Evolutionary conservation across 192 early-diverging fungal species (phyloP).

Genomic region (Rhizoclosmatium globosum): DNA sequence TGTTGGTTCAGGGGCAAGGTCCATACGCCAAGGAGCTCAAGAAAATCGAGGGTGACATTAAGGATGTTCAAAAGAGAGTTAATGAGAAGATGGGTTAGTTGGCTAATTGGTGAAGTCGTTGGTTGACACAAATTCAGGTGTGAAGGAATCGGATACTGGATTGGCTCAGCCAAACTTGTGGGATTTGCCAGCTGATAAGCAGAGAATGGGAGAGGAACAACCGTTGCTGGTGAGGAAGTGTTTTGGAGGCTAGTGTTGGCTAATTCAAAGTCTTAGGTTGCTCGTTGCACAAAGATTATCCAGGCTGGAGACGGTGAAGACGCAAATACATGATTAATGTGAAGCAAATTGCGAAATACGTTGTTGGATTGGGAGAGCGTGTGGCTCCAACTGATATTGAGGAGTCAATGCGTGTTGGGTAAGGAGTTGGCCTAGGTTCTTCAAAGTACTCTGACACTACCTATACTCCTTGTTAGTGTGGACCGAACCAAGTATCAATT

Average conservation of each 20-base stretch:
- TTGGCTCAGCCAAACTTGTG: constrained; percentile 97
- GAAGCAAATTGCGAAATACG: constrained; percentile 99
- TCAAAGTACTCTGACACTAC: not conserved
- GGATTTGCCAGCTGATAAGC: constrained; percentile 99
- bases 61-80: constrained; percentile 97
- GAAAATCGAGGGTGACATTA: constrained; percentile 92
- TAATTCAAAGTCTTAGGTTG: constrained; percentile 68
- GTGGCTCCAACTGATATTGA: constrained; percentile 99
- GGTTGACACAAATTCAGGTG: constrained; percentile 59
- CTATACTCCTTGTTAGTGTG: constrained; percentile 63
- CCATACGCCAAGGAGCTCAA: constrained; percentile 97
- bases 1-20: constrained; percentile 83
- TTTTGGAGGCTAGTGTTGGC: not conserved
- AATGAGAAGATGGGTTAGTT: constrained; percentile 95
- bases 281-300: constrained; percentile 99
- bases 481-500: constrained; percentile 99
- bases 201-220: constrained; percentile 96
- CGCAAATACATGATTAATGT: constrained; percentile 98
- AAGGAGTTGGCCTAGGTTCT: constrained; percentile 19
- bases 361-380: constrained; percentile 94
- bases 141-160: constrained; percentile 98
- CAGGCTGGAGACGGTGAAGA: constrained; percentile 87
- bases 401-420: constrained; percentile 98
- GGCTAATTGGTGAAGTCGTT: no score
- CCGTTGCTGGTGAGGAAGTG: constrained; percentile 72